Conservation (phyloP, 805 yeast species). For the Suhomyces emberorum region DNA sequence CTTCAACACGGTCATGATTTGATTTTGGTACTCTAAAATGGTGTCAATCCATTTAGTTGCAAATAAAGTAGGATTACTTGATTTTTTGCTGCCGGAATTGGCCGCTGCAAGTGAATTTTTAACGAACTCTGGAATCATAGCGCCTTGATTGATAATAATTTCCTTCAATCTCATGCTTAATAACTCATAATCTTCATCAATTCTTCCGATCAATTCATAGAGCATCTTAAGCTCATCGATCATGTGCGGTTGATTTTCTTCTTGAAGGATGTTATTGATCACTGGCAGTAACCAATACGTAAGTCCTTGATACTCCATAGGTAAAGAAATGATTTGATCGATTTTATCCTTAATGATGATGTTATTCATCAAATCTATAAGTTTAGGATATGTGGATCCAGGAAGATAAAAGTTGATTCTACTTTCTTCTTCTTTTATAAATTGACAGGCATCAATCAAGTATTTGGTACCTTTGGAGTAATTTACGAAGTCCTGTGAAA, state of each 20-base stretch:
- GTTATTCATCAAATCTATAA: slow-evolving; percentile 55
- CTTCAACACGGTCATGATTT: slow-evolving; percentile 47
- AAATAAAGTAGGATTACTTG: slow-evolving; percentile 38
- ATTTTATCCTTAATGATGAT: slow-evolving; percentile 56
- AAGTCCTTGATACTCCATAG: slow-evolving; percentile 54
- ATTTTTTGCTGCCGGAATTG: slow-evolving; percentile 11
- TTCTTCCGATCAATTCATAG: slow-evolving; percentile 49
- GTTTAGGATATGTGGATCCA: slow-evolving; percentile 48
- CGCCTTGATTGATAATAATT: slow-evolving; percentile 47
- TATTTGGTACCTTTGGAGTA: slow-evolving; percentile 50
- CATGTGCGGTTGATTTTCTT: slow-evolving; percentile 16
- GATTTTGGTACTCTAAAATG: slow-evolving; percentile 49
- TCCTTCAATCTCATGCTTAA: slow-evolving; percentile 47
- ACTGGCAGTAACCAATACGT: slow-evolving; percentile 52
- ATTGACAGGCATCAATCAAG: slow-evolving; percentile 46
- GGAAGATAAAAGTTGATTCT: slow-evolving; percentile 56
- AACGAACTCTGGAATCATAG: slow-evolving; percentile 29
- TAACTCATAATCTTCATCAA: slow-evolving; percentile 50
- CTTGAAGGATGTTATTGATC: slow-evolving; percentile 15
- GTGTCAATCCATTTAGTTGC: slow-evolving; percentile 70
- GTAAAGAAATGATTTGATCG: slow-evolving; percentile 47
- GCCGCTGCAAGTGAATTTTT: slow-evolving; percentile 3
- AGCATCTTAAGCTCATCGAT: slow-evolving; percentile 43
- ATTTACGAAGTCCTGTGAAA: slow-evolving; percentile 44
- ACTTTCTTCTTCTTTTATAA: slow-evolving; percentile 61